phyloP scores from a whole-genome alignment of 306 rosid species.

The Ceratonia siliqua region DNA sequence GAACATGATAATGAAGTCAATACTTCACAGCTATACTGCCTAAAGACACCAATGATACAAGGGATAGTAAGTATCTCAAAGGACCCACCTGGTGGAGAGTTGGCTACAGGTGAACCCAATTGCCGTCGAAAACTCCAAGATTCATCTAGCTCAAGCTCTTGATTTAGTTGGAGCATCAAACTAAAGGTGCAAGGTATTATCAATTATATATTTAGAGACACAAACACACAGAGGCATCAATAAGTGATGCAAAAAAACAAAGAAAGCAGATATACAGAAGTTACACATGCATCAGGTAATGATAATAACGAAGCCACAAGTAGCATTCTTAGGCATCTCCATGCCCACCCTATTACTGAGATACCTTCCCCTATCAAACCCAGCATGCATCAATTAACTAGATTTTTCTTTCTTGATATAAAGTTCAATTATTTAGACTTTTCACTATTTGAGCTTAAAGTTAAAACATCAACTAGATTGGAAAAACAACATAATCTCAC shows the following conservation, averaged over 20 bases:
- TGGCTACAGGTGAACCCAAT: conserved; percentile 60
- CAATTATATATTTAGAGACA: neutral
- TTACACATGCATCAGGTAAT: neutral
- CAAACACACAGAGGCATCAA: neutral
- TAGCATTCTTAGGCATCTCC: too few relatives aligned
- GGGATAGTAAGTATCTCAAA: neutral
- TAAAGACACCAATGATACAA: neutral
- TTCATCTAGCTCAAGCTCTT: conserved; percentile 69
- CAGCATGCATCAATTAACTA: too few relatives aligned
- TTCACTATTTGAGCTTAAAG: too few relatives aligned
- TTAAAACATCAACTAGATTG: too few relatives aligned
- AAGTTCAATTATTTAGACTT: too few relatives aligned
- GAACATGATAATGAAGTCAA: neutral
- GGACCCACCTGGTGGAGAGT: conserved; percentile 62
- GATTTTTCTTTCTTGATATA: too few relatives aligned
- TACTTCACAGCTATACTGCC: neutral
- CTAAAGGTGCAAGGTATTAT: conserved; percentile 23
- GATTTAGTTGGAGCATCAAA: conserved; percentile 66
- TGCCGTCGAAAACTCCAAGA: conserved; percentile 54
- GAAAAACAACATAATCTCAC: too few relatives aligned
- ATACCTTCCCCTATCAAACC: too few relatives aligned
- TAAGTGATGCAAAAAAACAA: neutral
- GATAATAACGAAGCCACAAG: too few relatives aligned
- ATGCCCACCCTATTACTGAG: too few relatives aligned
- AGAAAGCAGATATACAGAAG: neutral